Evolutionary conservation across 2,329 filamentous ascomycete genomes (phyloP), one percentile per base, ranked within the genome.

Genomic region (Penicillium capsulatum): DNA sequence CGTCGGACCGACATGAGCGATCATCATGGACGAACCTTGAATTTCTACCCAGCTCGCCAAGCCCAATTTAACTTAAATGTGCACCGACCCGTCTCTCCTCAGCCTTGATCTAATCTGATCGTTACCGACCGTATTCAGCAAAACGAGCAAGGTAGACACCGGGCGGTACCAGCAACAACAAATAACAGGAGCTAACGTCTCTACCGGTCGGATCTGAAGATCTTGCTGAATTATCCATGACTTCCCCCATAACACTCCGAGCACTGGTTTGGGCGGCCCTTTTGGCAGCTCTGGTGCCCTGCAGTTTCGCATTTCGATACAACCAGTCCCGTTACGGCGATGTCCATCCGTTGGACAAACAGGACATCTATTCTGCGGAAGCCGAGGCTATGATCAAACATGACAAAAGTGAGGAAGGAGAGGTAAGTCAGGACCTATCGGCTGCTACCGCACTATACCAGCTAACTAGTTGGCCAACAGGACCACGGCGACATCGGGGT

Each of bases 301-400:
- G 19, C 42, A 37, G 34, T 30, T 20, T 29, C 31, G 42, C 42
- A 24, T 40, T 40, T 8, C 22, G 10, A 27, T 44, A 40, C 17
- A 35, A 17, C 11, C 3, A 35, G 20, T 8, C 38, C n/a, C 11
- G 13, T 17, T 17, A 43, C 38, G 40, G 40, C 34, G n/a, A 9
- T 9, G 38, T 36, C 32, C 6, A 36, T 16, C 31, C 35, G 10
- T 36, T 38, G 5, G 28, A 33, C 13, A 14, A 38, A 17, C 38
- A 42, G 13, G 42, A 45, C 28, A 45, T 45, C 31, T 45, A 32
- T 26, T 32, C 42, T 27, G 42, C 35, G n/a, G 34, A 45, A 19
- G 31, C 31, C 9, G 42, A 27, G 3, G 27, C 34, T 34, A 42
- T 32, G 34, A 17, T 39, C 4, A 3, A 38, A 16, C 24, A 14